Evolutionary conservation across 768 basidiomycete species (phyloP).

Genomic region (Rhizopogon vulgaris): DNA sequence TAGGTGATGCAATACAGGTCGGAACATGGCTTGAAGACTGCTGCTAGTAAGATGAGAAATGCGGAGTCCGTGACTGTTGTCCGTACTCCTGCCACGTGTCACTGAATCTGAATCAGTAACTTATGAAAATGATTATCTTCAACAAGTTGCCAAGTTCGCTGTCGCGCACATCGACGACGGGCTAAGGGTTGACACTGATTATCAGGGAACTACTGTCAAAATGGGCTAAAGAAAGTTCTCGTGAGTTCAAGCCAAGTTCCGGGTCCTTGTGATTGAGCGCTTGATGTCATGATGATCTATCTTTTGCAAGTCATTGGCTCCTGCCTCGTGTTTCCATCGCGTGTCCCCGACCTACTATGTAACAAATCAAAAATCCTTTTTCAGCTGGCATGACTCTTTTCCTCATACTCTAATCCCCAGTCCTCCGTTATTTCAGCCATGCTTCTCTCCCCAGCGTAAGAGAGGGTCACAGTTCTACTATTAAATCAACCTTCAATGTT

Average conservation of each 20-base stretch:
- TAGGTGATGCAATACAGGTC: conserved; percentile 15
- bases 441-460: conserved; percentile 81
- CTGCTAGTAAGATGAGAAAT: neutral
- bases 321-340: conserved; percentile 60
- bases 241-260: neutral
- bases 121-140: conserved; percentile 1
- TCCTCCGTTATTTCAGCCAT: conserved; percentile 33
- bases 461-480: conserved; percentile 21
- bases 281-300: conserved; percentile 1
- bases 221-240: conserved; percentile 2
- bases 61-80: neutral
- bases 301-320: conserved; percentile 2
- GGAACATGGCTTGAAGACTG: conserved; percentile 19
- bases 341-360: conserved; percentile 18
- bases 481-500: conserved; percentile 26
- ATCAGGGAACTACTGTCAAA: conserved; percentile 1
- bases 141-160: neutral
- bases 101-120: too few species aligned
- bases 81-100: conserved; percentile 1
- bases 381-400: conserved; percentile 23
- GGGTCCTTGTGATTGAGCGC: neutral
- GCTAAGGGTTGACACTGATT: conserved; percentile 6
- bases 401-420: conserved; percentile 16
- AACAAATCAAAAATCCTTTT: conserved; percentile 20
- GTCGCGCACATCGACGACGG: conserved; percentile 1